These are phyloP conservation scores for Clausena lansium DNA, from an alignment of 345 rosid genomes.

Conservation along the genomic window DNA sequence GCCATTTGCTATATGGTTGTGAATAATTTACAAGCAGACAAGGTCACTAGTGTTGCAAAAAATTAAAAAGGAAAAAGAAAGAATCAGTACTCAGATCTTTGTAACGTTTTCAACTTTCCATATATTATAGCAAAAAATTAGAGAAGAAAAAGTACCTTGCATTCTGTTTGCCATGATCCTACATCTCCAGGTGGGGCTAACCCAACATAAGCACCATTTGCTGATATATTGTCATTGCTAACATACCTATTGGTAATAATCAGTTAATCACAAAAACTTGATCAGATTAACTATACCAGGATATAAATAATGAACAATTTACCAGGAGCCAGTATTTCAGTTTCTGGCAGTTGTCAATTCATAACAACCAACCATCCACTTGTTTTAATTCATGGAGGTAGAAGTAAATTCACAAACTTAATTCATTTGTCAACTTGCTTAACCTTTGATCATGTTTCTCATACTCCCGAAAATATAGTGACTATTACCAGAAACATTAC, in stretches of 20 bases:
- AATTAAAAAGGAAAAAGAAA: background rate
- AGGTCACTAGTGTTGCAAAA: background rate
- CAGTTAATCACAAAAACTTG: background rate
- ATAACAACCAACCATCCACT: background rate
- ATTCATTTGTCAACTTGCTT: background rate
- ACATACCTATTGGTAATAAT: conserved; percentile 40
- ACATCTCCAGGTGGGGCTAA: conserved; percentile 56
- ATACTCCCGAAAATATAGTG: background rate
- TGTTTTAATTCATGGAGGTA: background rate
- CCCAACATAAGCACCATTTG: conserved; percentile 56
- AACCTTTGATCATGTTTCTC: background rate
- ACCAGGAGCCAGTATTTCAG: conserved; percentile 8
- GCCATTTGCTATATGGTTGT: background rate
- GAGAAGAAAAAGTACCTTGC: conserved; percentile 39
- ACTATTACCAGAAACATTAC: background rate
- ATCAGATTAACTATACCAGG: conserved; percentile 2
- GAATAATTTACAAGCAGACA: background rate
- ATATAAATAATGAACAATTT: background rate
- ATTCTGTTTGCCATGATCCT: conserved; percentile 76
- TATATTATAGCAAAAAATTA: background rate
- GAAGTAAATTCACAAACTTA: background rate
- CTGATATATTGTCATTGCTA: conserved; percentile 36
- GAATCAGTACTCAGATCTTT: background rate
- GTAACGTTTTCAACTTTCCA: background rate
- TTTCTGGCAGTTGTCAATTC: background rate